Base-by-base conservation (phyloP, 768 basidiomycete genomes). In the Rhizopogon salebrosus region DNA sequence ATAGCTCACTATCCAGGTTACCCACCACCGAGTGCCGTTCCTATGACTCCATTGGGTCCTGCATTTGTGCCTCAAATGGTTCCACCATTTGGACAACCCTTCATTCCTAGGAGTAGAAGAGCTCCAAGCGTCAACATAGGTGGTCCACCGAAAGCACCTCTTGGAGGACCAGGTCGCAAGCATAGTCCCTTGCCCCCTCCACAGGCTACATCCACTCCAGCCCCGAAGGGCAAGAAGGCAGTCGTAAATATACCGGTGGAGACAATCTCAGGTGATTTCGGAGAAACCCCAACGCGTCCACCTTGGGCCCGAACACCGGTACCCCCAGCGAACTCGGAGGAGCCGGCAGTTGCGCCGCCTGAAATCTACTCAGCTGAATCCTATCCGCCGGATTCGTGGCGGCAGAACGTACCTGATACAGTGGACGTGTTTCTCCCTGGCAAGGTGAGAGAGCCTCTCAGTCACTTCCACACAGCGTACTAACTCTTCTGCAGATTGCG, bases 401-500 rank as follows among this genome's bases (percentile, higher is more conserved):
- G 83, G 56, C 57, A 63, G 31, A 66, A 72, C 39, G 68, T 89
- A n/a, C 89, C 89, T 4, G 66, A 75, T 52, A 79, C 81, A 2
- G 75, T 92, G 40, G 89, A 92, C 59, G 89, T 92, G 31, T 91
- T 90, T 65, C 72, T 93, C 26, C 91, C 91, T 13, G 86, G 86
- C 49, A 88, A 84, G 80, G 91, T 89, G 52, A 46, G 75, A 53
- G 53, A 46, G 37, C 50, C 41, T 46, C 52, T 53, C 40, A 41
- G 29, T 38, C 48, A 51, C 24, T 55, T 37, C 60, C 38, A 23
- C 23, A 42, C 24, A 34, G 42, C 2, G 27, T 27, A 27, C 35
- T 53, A 49, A 64, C 26, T 38, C 39, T 40, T 54, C 52, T 42
- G 10, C 56, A 93, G 91, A 65, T 71, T 54, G 80, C 87, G 36